Evolutionary conservation across 306 rosid genomes (phyloP), one percentile per base, ranked within the genome.

Genomic region (Clitoria ternatea): DNA sequence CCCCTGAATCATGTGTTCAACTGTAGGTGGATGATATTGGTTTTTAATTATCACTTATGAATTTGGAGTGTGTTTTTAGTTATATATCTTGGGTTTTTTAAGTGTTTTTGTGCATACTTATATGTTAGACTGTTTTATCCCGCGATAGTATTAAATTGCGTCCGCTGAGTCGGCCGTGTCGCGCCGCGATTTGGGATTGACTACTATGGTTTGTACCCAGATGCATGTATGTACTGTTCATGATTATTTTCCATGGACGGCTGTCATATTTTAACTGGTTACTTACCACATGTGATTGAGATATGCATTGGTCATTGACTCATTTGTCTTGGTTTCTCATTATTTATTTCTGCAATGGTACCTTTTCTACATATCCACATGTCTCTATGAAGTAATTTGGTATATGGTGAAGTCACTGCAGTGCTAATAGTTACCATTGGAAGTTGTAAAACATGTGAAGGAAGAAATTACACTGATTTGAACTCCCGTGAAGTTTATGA

Each of bases 211-310:
- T n/a, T n/a, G 89, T 49, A 88, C 96, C 11, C 98, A 90, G 75
- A 87, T 88, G 96, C 98, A 87, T 96, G 98, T 93, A 85, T 65
- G 43, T 48, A 26, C 68, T 74, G 37, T 27, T 37, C 43, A 59
- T 39, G 17, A 49, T 64, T 73, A 24, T 39, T 64, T 77, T 50
- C 27, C 17, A 20, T 15, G 0, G 3, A 14, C 23, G 44, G 27
- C 22, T 70, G 33, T 57, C 50, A 49, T 61, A 4, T 72, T 45
- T 44, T 78, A 13, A 66, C 27, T 36, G 20, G 14, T 72, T 30
- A 65, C 69, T 20, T 52, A 17, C 27, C 12, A 24, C 20, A 27
- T 54, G 32, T 15, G 70, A 66, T 43, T 53, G 61, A 22, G 43
- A 68, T 71, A 19, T 72, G 24, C 26, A 20, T 65, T 27, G 45